Evolutionary conservation across 805 yeast genomes (phyloP).

Genomic region (Suhomyces faveliae): DNA sequence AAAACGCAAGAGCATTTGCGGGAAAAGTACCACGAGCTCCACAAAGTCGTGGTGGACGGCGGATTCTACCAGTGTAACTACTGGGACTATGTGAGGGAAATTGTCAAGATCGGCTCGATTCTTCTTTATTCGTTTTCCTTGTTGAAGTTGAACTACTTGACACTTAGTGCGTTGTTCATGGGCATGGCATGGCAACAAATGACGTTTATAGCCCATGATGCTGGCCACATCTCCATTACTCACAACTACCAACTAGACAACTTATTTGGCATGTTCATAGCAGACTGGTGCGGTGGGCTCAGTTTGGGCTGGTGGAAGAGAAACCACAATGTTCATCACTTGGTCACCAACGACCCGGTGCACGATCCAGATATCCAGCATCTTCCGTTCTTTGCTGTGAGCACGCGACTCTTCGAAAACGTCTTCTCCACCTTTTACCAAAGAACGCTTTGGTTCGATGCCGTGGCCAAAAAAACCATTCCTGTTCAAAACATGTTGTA

Average conservation of each 20-base stretch:
- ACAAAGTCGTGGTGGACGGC: slow-evolving; percentile 48
- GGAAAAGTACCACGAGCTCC: slow-evolving; percentile 58
- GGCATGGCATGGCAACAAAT: slow-evolving; percentile 89
- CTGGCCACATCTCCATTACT: slow-evolving; percentile 82
- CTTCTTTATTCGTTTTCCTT: slow-evolving; percentile 50
- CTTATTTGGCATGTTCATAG: slow-evolving; percentile 66
- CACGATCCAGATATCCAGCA: slow-evolving; percentile 96
- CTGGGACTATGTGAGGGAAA: slow-evolving; percentile 68
- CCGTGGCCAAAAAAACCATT: slow-evolving; percentile 55
- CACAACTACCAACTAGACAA: slow-evolving; percentile 79
- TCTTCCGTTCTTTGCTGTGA: slow-evolving; percentile 86
- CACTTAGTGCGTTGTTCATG: slow-evolving; percentile 58
- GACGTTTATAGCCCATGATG: slow-evolving; percentile 85
- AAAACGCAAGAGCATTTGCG: slow-evolving; percentile 61
- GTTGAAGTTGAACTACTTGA: slow-evolving; percentile 45
- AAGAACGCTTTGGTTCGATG: slow-evolving; percentile 63
- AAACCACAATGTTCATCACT: slow-evolving; percentile 90
- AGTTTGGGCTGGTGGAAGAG: slow-evolving; percentile 95
- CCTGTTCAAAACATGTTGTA: slow-evolving; percentile 67
- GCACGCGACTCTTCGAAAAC: slow-evolving; percentile 62
- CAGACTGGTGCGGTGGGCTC: slow-evolving; percentile 82
- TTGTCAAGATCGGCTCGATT: slow-evolving; percentile 55
- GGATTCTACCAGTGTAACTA: slow-evolving; percentile 76
- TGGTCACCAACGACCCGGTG: slow-evolving; percentile 87
- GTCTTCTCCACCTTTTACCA: slow-evolving; percentile 83